Base-by-base conservation (phyloP, 371 early-diverging fungal genomes). In the Vairimorpha ceranae region DNA sequence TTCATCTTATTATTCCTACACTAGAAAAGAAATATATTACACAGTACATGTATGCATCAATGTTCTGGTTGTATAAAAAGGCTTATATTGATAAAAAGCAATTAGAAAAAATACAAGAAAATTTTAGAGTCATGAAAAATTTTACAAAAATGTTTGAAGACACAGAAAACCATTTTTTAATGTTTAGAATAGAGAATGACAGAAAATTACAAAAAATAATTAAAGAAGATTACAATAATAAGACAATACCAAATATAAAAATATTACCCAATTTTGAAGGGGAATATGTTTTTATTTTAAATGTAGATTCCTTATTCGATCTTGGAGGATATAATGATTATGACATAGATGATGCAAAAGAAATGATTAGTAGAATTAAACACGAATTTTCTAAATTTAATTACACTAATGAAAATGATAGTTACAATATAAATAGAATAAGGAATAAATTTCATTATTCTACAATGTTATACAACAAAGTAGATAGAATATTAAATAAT, bases 81-180 rank as follows among this genome's bases (percentile, higher is more conserved):
- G 27, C 25, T 19, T 43, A 65, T 17, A 63, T 72, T 32, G 27
- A 30, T 21, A 38, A 10, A 21, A 61, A 61, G 6, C 17, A 29
- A 43, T 65, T 74, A 56, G 58, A 60, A 27, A n/a, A 45, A 6
- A 65, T 60, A 17, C 46, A 59, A 60, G 54, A 67, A 14, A 19
- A 67, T 7, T 74, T 74, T 52, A 54, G 21, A 60, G 29, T 45
- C 21, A 74, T 74, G 74, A 74, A 74, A 43, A 74, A 74, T 36
- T 59, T 33, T 36, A 54, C 54, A 10, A 66, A 67, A 36, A 66
- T 74, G 67, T 74, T 74, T 61, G 67, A 46, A 60, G 74, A 74
- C 35, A 67, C 64, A 27, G 52, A 56, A 17, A 66, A 59, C 19
- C 36, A 56, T 19, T 74, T 41, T 41, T 52, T 67, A 15, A 67